A percentile compares a stretch with the other conserved stretches of the same genome.
These are phyloP conservation scores for Puya raimondii DNA, from an alignment of 176 grass and related monocot species.

Conservation along the genomic window DNA sequence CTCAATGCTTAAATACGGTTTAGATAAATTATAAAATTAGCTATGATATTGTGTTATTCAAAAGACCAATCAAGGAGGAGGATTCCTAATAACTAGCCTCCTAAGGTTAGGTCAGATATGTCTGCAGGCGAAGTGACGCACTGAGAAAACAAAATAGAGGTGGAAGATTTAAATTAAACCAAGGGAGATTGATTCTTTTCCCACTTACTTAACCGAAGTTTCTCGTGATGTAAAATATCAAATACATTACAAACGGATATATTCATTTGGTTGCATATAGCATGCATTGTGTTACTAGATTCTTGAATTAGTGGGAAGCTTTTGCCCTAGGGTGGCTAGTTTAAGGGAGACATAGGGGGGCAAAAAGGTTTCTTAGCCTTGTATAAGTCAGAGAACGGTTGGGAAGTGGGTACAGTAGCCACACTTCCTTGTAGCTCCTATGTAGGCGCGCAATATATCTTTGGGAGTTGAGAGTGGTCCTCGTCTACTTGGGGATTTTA, in stretches of 20 bases:
- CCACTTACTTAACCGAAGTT: no score
- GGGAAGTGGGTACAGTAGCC: neutral
- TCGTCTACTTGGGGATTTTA: neutral
- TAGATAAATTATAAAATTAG: no score
- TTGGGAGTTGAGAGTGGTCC: neutral
- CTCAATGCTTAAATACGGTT: no score
- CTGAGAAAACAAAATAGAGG: no score
- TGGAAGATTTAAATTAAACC: no score
- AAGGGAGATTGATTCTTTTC: no score
- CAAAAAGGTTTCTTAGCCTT: neutral
- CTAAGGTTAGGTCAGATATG: no score
- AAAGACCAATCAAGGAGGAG: no score
- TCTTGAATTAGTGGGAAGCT: slow-evolving; percentile 1
- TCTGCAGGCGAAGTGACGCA: no score
- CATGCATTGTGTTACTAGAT: neutral
- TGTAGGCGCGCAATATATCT: neutral
- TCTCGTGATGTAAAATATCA: neutral
- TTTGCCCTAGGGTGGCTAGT: neutral
- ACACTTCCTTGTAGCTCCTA: neutral
- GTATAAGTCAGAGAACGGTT: neutral
- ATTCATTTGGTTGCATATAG: neutral
- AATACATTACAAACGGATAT: neutral
- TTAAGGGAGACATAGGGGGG: neutral
- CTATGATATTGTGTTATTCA: no score
- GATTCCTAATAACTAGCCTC: no score